Evolutionary conservation across 345 rosid genomes (phyloP).

Genomic region (Eucalyptus polyanthemos): DNA sequence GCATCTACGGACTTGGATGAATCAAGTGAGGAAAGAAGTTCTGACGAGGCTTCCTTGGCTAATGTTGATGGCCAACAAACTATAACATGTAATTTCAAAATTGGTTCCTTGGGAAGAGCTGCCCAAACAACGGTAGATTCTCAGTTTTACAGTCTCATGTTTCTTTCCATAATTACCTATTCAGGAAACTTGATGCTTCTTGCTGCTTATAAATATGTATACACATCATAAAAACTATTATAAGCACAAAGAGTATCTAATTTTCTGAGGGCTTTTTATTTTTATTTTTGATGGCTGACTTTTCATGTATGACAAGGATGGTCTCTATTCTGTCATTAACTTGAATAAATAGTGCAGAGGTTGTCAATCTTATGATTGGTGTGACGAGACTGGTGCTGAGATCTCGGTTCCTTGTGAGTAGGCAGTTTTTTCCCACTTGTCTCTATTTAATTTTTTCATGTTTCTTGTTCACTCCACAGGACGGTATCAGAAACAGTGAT

Average conservation of each 20-base stretch:
- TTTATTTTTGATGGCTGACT: neutral
- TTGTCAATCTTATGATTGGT: neutral
- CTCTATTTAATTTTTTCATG: neutral
- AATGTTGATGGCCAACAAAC: neutral
- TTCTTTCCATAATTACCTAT: neutral
- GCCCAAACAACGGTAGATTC: conserved; percentile 5
- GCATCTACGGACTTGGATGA: neutral
- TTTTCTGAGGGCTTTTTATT: neutral
- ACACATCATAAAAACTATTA: neutral
- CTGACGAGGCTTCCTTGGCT: neutral
- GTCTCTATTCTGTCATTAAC: neutral
- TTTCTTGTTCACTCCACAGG: neutral
- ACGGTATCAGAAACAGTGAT: neutral
- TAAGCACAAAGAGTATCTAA: neutral
- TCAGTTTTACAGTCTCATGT: neutral
- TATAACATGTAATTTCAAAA: neutral
- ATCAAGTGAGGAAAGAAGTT: neutral
- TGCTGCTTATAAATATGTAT: neutral
- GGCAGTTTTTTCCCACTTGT: neutral
- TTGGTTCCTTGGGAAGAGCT: neutral
- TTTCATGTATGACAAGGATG: neutral
- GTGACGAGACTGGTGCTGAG: neutral
- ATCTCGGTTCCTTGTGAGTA: neutral
- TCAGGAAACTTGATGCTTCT: neutral
- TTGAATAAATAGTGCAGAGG: neutral